A percentile compares a stretch with the other conserved stretches of the same genome.
phyloP scores from a whole-genome alignment of 2,329 filamentous ascomycete genomes.

The Gaeumannomyces sp. region DNA sequence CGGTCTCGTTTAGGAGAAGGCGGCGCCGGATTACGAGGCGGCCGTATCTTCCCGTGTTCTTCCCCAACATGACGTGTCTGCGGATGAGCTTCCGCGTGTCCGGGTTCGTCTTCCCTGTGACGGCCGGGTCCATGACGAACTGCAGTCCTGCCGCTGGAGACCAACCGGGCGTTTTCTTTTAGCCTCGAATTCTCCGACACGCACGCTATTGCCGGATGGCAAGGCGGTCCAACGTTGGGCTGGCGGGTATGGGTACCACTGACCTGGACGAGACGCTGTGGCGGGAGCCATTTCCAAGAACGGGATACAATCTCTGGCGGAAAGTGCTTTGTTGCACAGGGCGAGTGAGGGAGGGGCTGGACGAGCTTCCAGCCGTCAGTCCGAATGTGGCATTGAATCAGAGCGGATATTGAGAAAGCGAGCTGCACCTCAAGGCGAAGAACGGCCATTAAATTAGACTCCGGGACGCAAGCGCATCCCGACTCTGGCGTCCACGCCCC shows the following conservation, averaged over 20 bases:
- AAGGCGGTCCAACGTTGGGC: too few relatives aligned
- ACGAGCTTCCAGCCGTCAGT: neutral
- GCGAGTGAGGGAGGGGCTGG: too few relatives aligned
- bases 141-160: conserved; percentile 15
- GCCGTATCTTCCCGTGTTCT: conserved; percentile 27
- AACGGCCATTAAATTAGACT: neutral
- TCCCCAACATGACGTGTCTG: conserved; percentile 36
- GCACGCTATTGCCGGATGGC: neutral
- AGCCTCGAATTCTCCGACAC: neutral
- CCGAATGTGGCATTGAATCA: neutral
- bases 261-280: neutral
- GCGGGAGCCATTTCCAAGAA: neutral
- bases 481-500: too few relatives aligned
- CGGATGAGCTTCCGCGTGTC: conserved; percentile 30
- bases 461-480: neutral
- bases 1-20: neutral
- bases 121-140: conserved; percentile 22
- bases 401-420: neutral
- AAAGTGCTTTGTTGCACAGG: too few relatives aligned
- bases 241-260: neutral
- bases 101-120: conserved; percentile 22
- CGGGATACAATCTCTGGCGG: neutral
- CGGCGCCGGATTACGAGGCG: neutral
- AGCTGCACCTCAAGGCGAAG: neutral
- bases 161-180: neutral